Percentiles rank a stretch among this genome's conserved stretches.
Conservation (phyloP, 176 grass and related monocot species). For the Saccharum spontaneum region DNA sequence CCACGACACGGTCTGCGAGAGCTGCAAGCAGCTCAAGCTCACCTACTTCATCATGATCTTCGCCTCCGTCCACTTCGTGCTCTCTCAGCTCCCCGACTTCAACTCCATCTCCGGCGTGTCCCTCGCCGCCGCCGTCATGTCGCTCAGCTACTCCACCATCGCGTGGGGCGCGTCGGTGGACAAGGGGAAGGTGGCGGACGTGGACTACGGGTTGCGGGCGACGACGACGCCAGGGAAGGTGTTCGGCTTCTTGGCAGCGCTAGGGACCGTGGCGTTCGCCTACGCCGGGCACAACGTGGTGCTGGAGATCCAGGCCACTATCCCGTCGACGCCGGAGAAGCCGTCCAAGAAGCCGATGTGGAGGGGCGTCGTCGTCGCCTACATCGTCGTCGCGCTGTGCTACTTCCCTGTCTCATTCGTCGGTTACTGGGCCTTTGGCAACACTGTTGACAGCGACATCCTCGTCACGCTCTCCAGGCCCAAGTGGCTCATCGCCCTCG, state of each 20-base stretch:
- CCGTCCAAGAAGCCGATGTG: slow-evolving; percentile 97
- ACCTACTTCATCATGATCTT: slow-evolving; percentile 97
- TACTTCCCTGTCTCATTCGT: slow-evolving; percentile 87
- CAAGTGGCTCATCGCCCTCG: slow-evolving; percentile 74
- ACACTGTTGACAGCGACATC: slow-evolving; percentile 38
- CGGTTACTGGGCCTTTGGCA: slow-evolving; percentile 82
- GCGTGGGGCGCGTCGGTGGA: slow-evolving; percentile 70
- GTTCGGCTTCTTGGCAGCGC: slow-evolving; percentile 65
- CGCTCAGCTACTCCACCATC: slow-evolving; percentile 87
- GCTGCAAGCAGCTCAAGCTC: slow-evolving; percentile 57
- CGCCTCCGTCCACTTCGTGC: slow-evolving; percentile 69
- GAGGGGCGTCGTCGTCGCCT: slow-evolving; percentile 88
- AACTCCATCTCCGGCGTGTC: slow-evolving; percentile 92
- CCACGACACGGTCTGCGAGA: slow-evolving; percentile 37
- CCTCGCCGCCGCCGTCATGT: slow-evolving; percentile 89
- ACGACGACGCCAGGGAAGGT: slow-evolving; percentile 54
- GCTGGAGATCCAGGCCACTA: slow-evolving; percentile 92
- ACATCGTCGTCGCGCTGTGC: slow-evolving; percentile 72
- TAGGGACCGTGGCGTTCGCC: slow-evolving; percentile 74
- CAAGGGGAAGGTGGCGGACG: slow-evolving; percentile 50
- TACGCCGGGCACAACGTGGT: slow-evolving; percentile 93
- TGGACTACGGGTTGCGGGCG: slow-evolving; percentile 45
- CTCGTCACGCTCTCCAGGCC: slow-evolving; percentile 60
- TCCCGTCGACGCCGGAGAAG: slow-evolving; percentile 79
- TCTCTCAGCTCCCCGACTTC: slow-evolving; percentile 80